Base-by-base conservation (phyloP, 2,329 filamentous ascomycete species). In the Penicillium occitanis region DNA sequence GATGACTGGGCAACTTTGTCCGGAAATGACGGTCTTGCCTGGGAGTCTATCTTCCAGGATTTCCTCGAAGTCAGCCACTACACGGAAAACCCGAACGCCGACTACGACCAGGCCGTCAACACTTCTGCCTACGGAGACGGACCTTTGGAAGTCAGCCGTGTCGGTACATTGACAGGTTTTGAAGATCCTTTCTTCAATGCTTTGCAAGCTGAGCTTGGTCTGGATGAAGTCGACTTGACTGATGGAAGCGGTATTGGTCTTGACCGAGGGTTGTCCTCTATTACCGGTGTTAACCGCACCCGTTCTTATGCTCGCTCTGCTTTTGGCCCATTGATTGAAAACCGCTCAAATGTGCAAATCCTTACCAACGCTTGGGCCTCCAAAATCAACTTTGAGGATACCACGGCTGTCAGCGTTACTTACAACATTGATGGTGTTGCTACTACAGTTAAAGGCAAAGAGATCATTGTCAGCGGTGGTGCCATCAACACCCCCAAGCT, bases 381-480 rank as follows among this genome's bases (percentile, higher is more conserved):
- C 1, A 53, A 53, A 7, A 30, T 53, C 14, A 53, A 53, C 50
- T 53, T 53, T 33, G 1, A 33, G 2, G 50, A 25, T 3, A 30
- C 13, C 13, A 58, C 30, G 2, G 55, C 55, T 22, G 55, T 22
- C n/a, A 37, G 33, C 8, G 55, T 58, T 30, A 58, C 55, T 42
- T 58, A 40, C 22, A 11, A 37, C 37, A n/a, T 22, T 4, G 14
- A 37, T 28, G 30, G 30, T 14, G 17, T 10, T 22, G 55, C 33
- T 30, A 40, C 33, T 37, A 58, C 55, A 14, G 25, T 58, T n/a
- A 25, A 40, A 13, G 30, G 33, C 22, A 77, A 79, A 50, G 80
- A 82, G 68, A 77, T 82, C 28, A 79, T 83, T 30, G 65, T 83
- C 0, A 79, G 79, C 0, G 80, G 79, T 0, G 80, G 80, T n/a